A percentile compares a stretch with the other conserved stretches of the same genome.
These are phyloP conservation scores for Corylus americana DNA, from an alignment of 306 rosid genomes.

Conservation along the genomic window DNA sequence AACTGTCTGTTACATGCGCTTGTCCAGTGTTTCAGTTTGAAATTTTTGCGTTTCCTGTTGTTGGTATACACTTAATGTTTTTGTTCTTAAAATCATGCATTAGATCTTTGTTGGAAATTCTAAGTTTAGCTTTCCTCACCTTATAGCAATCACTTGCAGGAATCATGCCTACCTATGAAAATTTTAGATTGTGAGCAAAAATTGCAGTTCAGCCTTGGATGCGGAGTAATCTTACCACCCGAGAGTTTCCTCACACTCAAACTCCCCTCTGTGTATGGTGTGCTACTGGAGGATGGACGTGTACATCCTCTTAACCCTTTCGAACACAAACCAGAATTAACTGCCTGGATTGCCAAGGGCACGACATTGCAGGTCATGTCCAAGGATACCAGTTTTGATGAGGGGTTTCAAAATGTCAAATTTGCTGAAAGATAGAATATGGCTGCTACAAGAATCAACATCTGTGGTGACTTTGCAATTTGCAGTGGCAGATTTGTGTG, in stretches of 20 bases:
- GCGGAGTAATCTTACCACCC: constrained; percentile 77
- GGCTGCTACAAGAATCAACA: constrained; percentile 16
- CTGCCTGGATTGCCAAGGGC: constrained; percentile 90
- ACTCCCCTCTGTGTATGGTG: constrained; percentile 86
- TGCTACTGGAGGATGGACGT: constrained; percentile 70
- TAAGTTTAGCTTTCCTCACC: not conserved
- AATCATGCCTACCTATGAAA: constrained; percentile 67
- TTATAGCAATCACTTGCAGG: constrained; percentile 46
- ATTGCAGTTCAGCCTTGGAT: constrained; percentile 78
- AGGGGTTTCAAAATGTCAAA: constrained; percentile 47
- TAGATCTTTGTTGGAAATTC: not conserved
- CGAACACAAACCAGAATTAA: constrained; percentile 77
- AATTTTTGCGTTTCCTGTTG: not conserved
- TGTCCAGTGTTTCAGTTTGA: not conserved
- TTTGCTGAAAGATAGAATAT: constrained; percentile 25
- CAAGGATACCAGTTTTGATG: constrained; percentile 48
- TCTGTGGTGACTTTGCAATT: constrained; percentile 6
- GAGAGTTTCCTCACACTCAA: constrained; percentile 86
- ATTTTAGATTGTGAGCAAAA: constrained; percentile 63
- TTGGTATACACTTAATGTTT: not conserved
- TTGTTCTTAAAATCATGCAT: not conserved
- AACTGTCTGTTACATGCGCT: constrained; percentile 9
- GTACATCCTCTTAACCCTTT: constrained; percentile 64
- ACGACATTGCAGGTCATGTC: constrained; percentile 68
- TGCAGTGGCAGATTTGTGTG: constrained; percentile 26